Conservation (phyloP, 495 filamentous ascomycete species). For the Hypoxylon fuscum region DNA sequence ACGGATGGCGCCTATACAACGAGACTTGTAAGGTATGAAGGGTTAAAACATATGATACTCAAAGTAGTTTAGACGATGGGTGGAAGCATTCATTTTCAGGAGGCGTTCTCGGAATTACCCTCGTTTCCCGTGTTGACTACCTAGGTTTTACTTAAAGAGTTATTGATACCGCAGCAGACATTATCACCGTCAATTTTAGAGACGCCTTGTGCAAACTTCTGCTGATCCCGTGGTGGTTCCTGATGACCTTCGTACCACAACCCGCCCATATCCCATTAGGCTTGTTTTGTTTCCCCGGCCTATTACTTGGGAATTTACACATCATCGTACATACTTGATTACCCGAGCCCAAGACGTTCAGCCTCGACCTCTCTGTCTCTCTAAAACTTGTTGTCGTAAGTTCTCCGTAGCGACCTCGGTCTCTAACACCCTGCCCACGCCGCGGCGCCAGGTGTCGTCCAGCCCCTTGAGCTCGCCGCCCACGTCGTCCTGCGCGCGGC, state of each 20-base stretch:
- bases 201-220: slow-evolving; percentile 5
- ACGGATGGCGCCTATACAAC: too few relatives aligned
- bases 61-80: slow-evolving; percentile 31
- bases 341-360: too few relatives aligned
- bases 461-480: slow-evolving; percentile 72
- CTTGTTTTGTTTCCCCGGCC: too few relatives aligned
- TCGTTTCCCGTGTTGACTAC: slow-evolving; percentile 33
- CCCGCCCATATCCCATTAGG: not conserved
- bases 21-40: slow-evolving; percentile 8
- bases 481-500: slow-evolving; percentile 72
- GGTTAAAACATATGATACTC: slow-evolving; percentile 23
- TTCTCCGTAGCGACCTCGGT: slow-evolving; percentile 79
- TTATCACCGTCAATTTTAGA: slow-evolving; percentile 22
- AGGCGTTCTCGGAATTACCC: slow-evolving; percentile 45
- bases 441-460: slow-evolving; percentile 77
- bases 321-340: too few relatives aligned
- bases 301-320: too few relatives aligned
- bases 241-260: slow-evolving; percentile 19
- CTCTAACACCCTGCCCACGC: slow-evolving; percentile 75
- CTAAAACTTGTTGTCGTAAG: slow-evolving; percentile 59
- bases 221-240: not conserved
- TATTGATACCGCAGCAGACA: slow-evolving; percentile 40
- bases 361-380: slow-evolving; percentile 39
- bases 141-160: slow-evolving; percentile 32
- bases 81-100: slow-evolving; percentile 37